Base-by-base conservation (phyloP, 2,329 filamentous ascomycete species). In the Lithohypha guttulata region DNA sequence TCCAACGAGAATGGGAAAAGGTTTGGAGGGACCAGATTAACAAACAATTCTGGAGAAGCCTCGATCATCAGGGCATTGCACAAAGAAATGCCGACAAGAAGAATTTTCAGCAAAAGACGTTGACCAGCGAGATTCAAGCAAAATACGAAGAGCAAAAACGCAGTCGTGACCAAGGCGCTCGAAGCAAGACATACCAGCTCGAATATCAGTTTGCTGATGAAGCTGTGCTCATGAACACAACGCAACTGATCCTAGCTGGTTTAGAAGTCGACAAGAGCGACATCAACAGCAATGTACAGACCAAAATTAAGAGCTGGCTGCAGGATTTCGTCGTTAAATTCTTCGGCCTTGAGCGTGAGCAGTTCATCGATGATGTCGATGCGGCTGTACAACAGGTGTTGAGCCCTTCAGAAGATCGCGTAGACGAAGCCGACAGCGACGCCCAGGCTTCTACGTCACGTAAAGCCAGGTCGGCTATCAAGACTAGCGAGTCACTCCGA, bases 21-120 rank as follows among this genome's bases (percentile, higher is more conserved):
- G 86, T 98, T 6, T 98, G 91, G 91, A 85, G 91, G 47, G 80
- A 85, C 34, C 91, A 96, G 64, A 96, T 89, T 17, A 82, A 93
- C 56, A 80, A 82, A 54, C 89, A 93, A 66, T 93, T 95, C 62
- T 84, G 93, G 64, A 93, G 86, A 66, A 94, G 86, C 59, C 75
- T 98, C 37, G 91, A 98, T 55, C 91, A 98, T 55, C 93, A 96
- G 73, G 86, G 86, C 14, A 86, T 93, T 43, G 79, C 85, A 38
- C 83, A 85, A 53, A 93, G 91, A 64, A 76, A 79, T 47, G 79
- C 74, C 25, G 91, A 98, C 62, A 96, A 96, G 73, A 81, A 86
- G 51, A 81, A 84, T 49, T 83, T 95, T 44, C 83, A 89, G 34
- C 79, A 81, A 3, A 96, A 96, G 63, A 82, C 89, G 42, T 75